Base-by-base conservation (phyloP, 768 basidiomycete genomes). In the Lactarius hengduanensis region DNA sequence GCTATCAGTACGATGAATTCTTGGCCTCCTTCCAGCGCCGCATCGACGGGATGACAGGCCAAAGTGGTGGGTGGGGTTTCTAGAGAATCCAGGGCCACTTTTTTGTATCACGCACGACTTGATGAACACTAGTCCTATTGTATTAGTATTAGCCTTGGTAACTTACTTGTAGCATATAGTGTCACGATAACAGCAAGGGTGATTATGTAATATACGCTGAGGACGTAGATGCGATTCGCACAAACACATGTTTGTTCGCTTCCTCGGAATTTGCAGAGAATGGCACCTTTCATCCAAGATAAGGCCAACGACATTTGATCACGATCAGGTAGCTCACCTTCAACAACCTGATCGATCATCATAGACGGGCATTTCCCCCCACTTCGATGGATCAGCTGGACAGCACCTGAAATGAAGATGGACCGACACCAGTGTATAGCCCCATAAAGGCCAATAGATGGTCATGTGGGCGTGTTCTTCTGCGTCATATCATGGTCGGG, bases 331-430 rank as follows among this genome's bases (percentile, higher is more conserved):
- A 74, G 74, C 67, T 66, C 74, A 84, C 96, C 91, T 70, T 88
- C 86, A 8, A 99, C 93, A 34, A 97, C 97, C 64, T 89, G 87
- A 58, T 94, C 91, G 61, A 26, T 26, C 26, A 99, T 94, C 91
- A 75, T 98, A 98, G 8, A 99, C 91, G 71, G 0, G 96, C 87
- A 71, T 98, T 98, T 34, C 97, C 96, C 16, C 94, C 94, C 34
- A 94, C 91, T 77, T 96, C 94, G 43, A 94, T 76, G 2, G 92
- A 8, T 32, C 8, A 32, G 32, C 6, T 32, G n/a, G n/a, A n/a
- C n/a, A n/a, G n/a, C n/a, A n/a, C n/a, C n/a, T n/a, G n/a, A n/a
- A n/a, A n/a, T n/a, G n/a, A n/a, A n/a, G n/a, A n/a, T n/a, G n/a
- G n/a, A n/a, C n/a, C n/a, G n/a, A n/a, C n/a, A n/a, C n/a, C n/a